Percentiles rank a stretch among this genome's conserved stretches.
phyloP scores from a whole-genome alignment of 371 early-diverging fungal genomes.

The Mucor racemosus region DNA sequence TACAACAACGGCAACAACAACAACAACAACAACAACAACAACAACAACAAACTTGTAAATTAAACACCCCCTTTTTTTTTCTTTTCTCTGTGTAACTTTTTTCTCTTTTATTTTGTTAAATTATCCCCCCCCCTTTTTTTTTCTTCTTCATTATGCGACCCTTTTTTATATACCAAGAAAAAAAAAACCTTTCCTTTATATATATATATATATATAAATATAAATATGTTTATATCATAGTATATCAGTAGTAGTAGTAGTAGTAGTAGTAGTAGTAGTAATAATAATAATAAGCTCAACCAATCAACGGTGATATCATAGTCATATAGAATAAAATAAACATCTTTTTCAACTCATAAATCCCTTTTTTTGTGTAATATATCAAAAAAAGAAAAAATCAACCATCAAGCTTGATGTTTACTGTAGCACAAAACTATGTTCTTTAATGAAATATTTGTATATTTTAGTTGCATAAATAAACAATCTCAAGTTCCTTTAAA shows the following conservation, averaged over 20 bases:
- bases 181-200: neutral
- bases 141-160: slow-evolving; percentile 2
- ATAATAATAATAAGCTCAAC: neutral
- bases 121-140: neutral
- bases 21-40: slow-evolving; percentile 11
- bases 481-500: no score
- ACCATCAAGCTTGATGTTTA: neutral
- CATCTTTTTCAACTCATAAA: neutral
- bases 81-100: slow-evolving; percentile 3
- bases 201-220: no score
- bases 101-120: neutral
- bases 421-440: neutral
- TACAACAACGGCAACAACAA: slow-evolving; percentile 7
- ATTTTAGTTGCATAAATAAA: neutral
- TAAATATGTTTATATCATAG: slow-evolving; percentile 6
- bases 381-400: neutral
- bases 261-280: slow-evolving; percentile 6
- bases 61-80: slow-evolving; percentile 9
- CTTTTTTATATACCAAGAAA: neutral
- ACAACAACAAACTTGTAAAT: slow-evolving; percentile 16
- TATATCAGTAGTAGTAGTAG: slow-evolving; percentile 6
- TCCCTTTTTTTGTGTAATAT: neutral
- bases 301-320: neutral
- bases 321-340: neutral
- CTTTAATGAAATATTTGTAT: slow-evolving; percentile 1